Conservation (phyloP, 306 rosid species). For the Ochetophila trinervis region DNA sequence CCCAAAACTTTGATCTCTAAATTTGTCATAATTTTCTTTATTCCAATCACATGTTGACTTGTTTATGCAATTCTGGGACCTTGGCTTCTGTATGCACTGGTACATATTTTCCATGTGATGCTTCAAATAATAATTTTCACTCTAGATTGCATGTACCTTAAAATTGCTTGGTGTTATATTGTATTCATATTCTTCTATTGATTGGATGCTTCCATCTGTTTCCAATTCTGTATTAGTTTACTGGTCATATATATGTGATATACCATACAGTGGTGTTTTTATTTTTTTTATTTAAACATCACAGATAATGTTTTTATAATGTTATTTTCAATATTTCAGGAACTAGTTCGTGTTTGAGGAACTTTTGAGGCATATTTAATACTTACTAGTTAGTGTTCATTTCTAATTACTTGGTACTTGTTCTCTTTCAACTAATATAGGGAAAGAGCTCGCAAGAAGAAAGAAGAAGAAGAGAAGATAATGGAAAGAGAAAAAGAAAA, state of each 20-base stretch:
- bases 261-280: not conserved
- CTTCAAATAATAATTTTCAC: not conserved
- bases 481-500: conserved; percentile 84
- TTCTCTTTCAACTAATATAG: conserved; percentile 34
- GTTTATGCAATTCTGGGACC: not conserved
- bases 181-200: not conserved
- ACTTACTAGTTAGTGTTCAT: not conserved
- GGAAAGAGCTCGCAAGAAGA: conserved; percentile 98
- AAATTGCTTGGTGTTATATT: not conserved
- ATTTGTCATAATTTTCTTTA: not conserved
- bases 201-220: not conserved
- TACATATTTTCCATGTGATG: not conserved
- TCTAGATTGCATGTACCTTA: not conserved
- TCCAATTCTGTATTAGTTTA: not conserved
- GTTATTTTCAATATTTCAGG: conserved; percentile 3
- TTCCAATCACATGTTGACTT: not conserved
- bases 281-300: not conserved
- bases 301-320: not conserved
- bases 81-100: not conserved
- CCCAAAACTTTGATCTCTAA: not conserved
- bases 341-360: conserved; percentile 1
- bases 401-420: conserved; percentile 5
- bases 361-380: conserved; percentile 9
- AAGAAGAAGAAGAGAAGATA: conserved; percentile 94
- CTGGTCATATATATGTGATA: not conserved